A percentile compares a stretch with the other conserved stretches of the same genome.
These are phyloP conservation scores for Ceratocystis lukuohia DNA, from an alignment of 2,329 filamentous ascomycete genomes.

Conservation along the genomic window DNA sequence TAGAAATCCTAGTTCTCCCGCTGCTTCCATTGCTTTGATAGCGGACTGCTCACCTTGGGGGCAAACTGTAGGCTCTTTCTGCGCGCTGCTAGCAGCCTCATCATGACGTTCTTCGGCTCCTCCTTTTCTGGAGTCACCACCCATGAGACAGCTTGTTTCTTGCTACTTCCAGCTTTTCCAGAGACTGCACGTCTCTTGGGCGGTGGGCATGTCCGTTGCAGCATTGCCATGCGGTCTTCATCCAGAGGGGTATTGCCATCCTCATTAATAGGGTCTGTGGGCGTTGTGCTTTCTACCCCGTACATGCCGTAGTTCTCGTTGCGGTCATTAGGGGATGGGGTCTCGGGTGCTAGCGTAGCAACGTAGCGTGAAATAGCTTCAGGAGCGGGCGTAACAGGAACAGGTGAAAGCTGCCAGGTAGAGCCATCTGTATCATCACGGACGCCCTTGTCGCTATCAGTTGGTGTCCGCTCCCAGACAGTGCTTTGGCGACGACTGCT, in stretches of 20 bases:
- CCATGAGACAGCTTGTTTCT: constrained; percentile 23
- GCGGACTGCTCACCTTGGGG: constrained; percentile 59
- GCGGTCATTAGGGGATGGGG: constrained; percentile 30
- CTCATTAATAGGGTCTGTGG: constrained; percentile 28
- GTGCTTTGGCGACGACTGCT: constrained; percentile 39
- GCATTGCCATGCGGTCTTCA: constrained; percentile 4
- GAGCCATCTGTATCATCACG: constrained; percentile 29
- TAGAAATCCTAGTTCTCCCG: not conserved
- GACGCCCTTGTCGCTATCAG: constrained; percentile 26
- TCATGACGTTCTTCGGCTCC: constrained; percentile 40
- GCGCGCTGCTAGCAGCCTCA: constrained; percentile 55
- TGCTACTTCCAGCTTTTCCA: constrained; percentile 20
- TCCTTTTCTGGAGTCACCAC: constrained; percentile 38
- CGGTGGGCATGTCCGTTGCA: constrained; percentile 32
- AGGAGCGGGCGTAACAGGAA: constrained; percentile 45
- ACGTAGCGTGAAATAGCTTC: constrained; percentile 41
- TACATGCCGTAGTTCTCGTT: constrained; percentile 23
- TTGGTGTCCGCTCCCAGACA: constrained; percentile 42
- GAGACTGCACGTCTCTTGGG: constrained; percentile 18
- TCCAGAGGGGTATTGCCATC: constrained; percentile 33
- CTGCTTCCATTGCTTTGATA: constrained; percentile 44
- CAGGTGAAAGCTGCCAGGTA: constrained; percentile 39
- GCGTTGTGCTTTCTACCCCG: constrained; percentile 22
- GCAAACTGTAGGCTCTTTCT: constrained; percentile 68
- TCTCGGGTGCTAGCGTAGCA: constrained; percentile 35